These are phyloP conservation scores for Mentha longifolia DNA, from an alignment of 257 asterid genomes.

Conservation along the genomic window DNA sequence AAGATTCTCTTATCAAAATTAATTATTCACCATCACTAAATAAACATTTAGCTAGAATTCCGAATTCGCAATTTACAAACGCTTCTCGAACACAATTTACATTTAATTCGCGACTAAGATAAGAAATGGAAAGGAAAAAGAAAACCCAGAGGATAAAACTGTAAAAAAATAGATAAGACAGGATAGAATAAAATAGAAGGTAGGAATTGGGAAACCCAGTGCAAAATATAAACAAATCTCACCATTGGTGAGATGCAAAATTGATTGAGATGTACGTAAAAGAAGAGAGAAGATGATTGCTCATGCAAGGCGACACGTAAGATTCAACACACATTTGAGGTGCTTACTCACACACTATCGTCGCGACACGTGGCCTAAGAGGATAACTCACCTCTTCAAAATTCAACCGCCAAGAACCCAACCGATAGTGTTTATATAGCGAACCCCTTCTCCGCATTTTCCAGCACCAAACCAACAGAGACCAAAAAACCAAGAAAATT, in stretches of 20 bases:
- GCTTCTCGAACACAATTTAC: too few relatives aligned
- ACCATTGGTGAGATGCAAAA: not conserved
- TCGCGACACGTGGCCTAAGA: conserved; percentile 33
- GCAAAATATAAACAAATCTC: not conserved
- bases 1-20: too few relatives aligned
- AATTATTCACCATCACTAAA: too few relatives aligned
- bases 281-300: not conserved
- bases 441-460: not conserved
- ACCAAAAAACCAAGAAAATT: not conserved
- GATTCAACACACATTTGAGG: not conserved
- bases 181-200: too few relatives aligned
- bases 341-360: conserved; percentile 32
- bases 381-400: not conserved
- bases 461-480: not conserved
- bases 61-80: too few relatives aligned
- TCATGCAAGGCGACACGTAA: conserved; percentile 40
- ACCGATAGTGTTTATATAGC: conserved; percentile 1
- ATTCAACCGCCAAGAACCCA: conserved; percentile 30
- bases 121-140: too few relatives aligned
- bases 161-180: not conserved
- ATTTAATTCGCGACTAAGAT: too few relatives aligned
- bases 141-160: not conserved
- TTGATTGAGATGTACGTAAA: not conserved
- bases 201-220: not conserved
- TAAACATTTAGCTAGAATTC: too few relatives aligned